phyloP scores from a whole-genome alignment of 139 green algal species.

The Chlamydomonas asymmetrica region DNA sequence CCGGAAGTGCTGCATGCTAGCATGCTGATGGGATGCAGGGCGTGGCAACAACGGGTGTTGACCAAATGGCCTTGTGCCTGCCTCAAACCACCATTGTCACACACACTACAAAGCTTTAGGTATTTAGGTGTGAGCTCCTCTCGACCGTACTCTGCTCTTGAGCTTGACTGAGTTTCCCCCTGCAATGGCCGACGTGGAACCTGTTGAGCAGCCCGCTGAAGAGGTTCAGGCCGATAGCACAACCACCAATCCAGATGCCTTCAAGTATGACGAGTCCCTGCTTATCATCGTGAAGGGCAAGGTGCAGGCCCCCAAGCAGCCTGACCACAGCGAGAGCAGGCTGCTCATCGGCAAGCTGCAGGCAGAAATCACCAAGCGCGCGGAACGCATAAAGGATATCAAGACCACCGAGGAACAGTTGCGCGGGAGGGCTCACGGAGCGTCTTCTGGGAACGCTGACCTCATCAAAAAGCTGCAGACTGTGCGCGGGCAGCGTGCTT shows the following conservation, averaged over 20 bases:
- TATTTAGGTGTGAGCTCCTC: too few species aligned
- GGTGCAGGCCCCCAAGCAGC: slow-evolving; percentile 39
- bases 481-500: slow-evolving; percentile 37
- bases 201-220: slow-evolving; percentile 11
- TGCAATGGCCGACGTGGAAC: slow-evolving; percentile 16
- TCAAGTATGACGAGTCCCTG: slow-evolving; percentile 38
- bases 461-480: slow-evolving; percentile 29
- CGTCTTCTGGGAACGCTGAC: slow-evolving; percentile 24
- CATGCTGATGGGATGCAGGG: too few species aligned
- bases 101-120: too few species aligned
- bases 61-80: too few species aligned
- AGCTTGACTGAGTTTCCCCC: too few species aligned
- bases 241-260: too few species aligned
- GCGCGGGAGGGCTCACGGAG: slow-evolving; percentile 11
- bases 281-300: slow-evolving; percentile 46
- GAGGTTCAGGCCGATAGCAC: slow-evolving; percentile 4
- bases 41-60: too few species aligned
- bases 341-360: slow-evolving; percentile 53
- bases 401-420: slow-evolving; percentile 46
- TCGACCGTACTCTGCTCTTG: too few species aligned
- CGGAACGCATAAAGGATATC: slow-evolving; percentile 58
- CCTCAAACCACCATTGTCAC: too few species aligned
- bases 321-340: slow-evolving; percentile 54
- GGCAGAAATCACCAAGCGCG: slow-evolving; percentile 50
- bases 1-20: too few species aligned